A percentile compares a stretch with the other conserved stretches of the same genome.
Conservation (phyloP, 441 rosid species). For the Kokia cookei region DNA sequence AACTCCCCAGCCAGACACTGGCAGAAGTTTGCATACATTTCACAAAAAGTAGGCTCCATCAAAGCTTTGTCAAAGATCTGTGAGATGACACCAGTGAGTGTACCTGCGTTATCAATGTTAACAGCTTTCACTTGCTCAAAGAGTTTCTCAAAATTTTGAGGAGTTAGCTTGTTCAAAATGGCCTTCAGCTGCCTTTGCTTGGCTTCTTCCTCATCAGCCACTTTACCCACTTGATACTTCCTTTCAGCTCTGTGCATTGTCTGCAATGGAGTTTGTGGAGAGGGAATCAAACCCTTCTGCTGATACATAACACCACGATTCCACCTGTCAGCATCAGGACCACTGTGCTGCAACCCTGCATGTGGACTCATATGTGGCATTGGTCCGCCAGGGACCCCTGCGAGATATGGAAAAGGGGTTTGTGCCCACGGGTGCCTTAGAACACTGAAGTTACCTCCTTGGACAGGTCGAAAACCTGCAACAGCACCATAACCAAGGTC, state of each 20-base stretch:
- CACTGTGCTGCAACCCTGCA: constrained; percentile 60
- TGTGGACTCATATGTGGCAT: constrained; percentile 64
- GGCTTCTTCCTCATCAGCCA: constrained; percentile 69
- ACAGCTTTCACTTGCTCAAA: constrained; percentile 87
- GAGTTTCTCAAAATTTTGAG: constrained; percentile 89
- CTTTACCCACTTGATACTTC: constrained; percentile 84
- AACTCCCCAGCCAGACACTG: constrained; percentile 55
- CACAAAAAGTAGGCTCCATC: constrained; percentile 97
- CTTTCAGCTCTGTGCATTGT: constrained; percentile 79
- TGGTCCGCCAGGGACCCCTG: constrained; percentile 71
- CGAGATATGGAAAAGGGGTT: constrained; percentile 33
- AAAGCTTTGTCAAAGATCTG: constrained; percentile 98
- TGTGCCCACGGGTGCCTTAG: constrained; percentile 18
- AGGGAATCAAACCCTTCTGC: constrained; percentile 79
- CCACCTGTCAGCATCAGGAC: constrained; percentile 80
- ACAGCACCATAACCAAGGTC: constrained; percentile 48
- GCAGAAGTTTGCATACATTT: constrained; percentile 96
- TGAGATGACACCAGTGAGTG: constrained; percentile 75
- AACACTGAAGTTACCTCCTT: constrained; percentile 69
- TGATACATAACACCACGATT: constrained; percentile 65
- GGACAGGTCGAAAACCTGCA: constrained; percentile 57
- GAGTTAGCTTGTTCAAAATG: constrained; percentile 91
- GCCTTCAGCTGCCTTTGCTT: constrained; percentile 86
- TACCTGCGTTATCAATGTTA: constrained; percentile 66
- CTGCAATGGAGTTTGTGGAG: constrained; percentile 77